phyloP scores from a whole-genome alignment of 176 grass and related monocot genomes.

The Eragrostis nindensis region DNA sequence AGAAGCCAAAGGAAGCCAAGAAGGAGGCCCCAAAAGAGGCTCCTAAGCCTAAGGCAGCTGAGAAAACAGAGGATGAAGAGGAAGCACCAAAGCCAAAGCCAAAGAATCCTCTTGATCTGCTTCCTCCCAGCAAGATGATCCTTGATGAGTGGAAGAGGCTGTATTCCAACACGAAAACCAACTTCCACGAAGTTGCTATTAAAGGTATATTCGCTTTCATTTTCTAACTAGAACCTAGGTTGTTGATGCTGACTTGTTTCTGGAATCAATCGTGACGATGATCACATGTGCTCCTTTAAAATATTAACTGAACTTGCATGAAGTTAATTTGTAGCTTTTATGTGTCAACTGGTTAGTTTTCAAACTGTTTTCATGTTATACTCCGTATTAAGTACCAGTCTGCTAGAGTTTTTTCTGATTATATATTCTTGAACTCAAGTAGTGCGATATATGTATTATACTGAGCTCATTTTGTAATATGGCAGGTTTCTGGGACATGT shows the following conservation, averaged over 20 bases:
- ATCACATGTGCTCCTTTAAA: too few species aligned
- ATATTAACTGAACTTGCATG: too few species aligned
- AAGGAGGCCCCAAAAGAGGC: conserved; percentile 67
- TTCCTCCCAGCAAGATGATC: conserved; percentile 89
- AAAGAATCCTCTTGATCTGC: conserved; percentile 84
- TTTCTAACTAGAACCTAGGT: too few species aligned
- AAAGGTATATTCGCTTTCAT: conserved; percentile 64
- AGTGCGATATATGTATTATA: too few species aligned
- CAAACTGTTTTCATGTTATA: neutral
- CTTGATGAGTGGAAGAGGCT: conserved; percentile 95
- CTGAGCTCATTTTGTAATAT: neutral
- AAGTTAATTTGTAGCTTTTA: too few species aligned
- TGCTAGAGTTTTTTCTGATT: too few species aligned
- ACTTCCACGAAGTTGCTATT: conserved; percentile 86
- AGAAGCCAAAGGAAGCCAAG: conserved; percentile 70
- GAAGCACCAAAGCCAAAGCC: conserved; percentile 80
- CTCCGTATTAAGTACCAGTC: too few species aligned
- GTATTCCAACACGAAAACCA: conserved; percentile 89
- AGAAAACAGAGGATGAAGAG: conserved; percentile 60
- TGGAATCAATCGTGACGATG: too few species aligned
- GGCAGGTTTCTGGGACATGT: conserved; percentile 93
- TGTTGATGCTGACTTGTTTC: too few species aligned
- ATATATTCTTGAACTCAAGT: too few species aligned
- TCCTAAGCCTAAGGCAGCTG: conserved; percentile 52
- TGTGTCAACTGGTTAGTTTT: neutral